Percentiles rank a stretch among this genome's conserved stretches.
Evolutionary conservation across 495 filamentous ascomycete genomes (phyloP).

Genomic region (Neurospora terricola): DNA sequence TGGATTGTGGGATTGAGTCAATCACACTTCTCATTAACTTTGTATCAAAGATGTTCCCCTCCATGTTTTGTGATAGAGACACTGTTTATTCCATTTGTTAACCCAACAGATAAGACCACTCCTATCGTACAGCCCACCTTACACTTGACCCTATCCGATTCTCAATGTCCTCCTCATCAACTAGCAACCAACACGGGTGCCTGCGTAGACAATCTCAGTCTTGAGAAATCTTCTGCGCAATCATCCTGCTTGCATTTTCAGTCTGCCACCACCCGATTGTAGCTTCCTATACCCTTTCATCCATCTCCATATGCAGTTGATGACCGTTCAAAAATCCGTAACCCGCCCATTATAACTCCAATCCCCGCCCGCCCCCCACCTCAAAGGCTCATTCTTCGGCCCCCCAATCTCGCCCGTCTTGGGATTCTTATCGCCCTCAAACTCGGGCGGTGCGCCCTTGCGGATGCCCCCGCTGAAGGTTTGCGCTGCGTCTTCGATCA

Average conservation of each 20-base stretch:
- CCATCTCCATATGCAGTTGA: too few relatives aligned
- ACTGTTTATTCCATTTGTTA: not conserved
- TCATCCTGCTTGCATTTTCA: too few relatives aligned
- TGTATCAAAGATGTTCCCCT: not conserved
- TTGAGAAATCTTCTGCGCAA: too few relatives aligned
- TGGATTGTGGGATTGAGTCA: too few relatives aligned
- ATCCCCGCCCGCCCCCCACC: conserved; percentile 74
- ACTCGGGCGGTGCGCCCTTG: conserved; percentile 73
- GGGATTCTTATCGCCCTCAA: conserved; percentile 86
- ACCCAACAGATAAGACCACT: not conserved
- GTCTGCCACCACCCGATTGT: too few relatives aligned
- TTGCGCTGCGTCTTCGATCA: conserved; percentile 4
- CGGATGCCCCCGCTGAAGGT: conserved; percentile 30
- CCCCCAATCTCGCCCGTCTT: conserved; percentile 95
- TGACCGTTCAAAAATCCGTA: conserved; percentile 94
- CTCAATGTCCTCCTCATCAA: not conserved
- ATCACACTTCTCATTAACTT: too few relatives aligned
- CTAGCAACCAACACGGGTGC: not conserved
- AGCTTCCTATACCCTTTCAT: too few relatives aligned
- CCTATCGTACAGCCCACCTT: too few relatives aligned
- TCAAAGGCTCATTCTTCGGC: conserved; percentile 92
- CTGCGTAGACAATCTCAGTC: too few relatives aligned
- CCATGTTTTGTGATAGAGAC: not conserved
- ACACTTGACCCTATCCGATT: not conserved
- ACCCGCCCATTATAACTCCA: conserved; percentile 95